Conservation (phyloP, 768 basidiomycete genomes). For the Lepiota brunneoincarnata region DNA sequence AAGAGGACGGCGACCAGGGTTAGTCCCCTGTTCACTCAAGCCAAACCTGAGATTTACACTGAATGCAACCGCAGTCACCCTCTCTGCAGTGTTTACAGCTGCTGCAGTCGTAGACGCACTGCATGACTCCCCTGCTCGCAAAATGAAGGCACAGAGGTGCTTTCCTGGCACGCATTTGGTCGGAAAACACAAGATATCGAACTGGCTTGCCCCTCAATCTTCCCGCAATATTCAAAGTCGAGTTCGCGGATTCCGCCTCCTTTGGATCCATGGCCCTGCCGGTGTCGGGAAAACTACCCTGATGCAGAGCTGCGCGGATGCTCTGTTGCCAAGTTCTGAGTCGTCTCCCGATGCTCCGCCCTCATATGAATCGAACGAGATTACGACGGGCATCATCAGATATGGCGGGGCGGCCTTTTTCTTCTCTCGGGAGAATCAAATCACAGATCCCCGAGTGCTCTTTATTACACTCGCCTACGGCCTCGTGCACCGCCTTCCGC, state of each 20-base stretch:
- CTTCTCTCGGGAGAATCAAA: background rate
- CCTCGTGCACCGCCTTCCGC: background rate
- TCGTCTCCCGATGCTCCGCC: background rate
- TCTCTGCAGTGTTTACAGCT: background rate
- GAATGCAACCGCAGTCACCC: background rate
- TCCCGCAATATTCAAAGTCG: background rate
- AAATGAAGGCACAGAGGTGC: background rate
- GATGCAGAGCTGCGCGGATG: background rate
- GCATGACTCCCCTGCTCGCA: background rate
- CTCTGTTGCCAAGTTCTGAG: background rate
- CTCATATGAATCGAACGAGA: background rate
- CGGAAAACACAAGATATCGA: background rate
- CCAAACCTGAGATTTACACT: no score
- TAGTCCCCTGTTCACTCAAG: background rate
- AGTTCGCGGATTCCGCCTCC: background rate
- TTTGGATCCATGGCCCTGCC: background rate
- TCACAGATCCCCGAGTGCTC: background rate
- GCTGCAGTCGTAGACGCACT: background rate
- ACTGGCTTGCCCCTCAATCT: background rate
- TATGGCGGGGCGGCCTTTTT: background rate
- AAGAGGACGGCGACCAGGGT: background rate
- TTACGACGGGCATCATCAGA: background rate
- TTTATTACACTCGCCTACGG: background rate
- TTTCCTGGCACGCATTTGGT: background rate
- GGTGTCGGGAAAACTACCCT: constrained; percentile 3